phyloP scores from a whole-genome alignment of 1,139 yeast species.

The Arxiozyma bovina region DNA sequence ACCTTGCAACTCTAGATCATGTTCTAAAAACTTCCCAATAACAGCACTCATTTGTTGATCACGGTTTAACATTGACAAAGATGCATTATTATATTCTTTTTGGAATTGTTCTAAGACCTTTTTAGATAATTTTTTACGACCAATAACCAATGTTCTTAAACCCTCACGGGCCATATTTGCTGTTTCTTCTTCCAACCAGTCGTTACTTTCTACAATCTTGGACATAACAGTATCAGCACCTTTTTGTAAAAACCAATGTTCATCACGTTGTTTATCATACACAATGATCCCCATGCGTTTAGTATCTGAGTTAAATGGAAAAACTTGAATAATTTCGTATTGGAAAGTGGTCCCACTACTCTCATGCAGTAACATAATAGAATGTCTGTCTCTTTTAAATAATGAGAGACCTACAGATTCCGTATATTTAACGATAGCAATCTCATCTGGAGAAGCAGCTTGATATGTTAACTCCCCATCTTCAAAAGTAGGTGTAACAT shows the following conservation, averaged over 20 bases:
- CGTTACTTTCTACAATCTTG: slow-evolving; percentile 72
- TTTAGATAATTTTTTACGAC: slow-evolving; percentile 56
- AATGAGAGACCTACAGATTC: slow-evolving; percentile 76
- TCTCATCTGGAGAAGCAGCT: slow-evolving; percentile 98
- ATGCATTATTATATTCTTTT: slow-evolving; percentile 58
- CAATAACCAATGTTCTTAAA: slow-evolving; percentile 85
- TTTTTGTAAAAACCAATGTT: slow-evolving; percentile 76
- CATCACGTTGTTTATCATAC: slow-evolving; percentile 52
- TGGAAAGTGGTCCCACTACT: slow-evolving; percentile 45
- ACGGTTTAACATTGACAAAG: slow-evolving; percentile 69
- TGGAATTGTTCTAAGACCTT: slow-evolving; percentile 55
- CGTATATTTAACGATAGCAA: slow-evolving; percentile 91
- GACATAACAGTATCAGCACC: slow-evolving; percentile 97
- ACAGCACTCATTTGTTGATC: slow-evolving; percentile 65
- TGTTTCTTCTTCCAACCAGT: slow-evolving; percentile 97
- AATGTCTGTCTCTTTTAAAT: slow-evolving; percentile 69
- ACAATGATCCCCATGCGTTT: slow-evolving; percentile 94
- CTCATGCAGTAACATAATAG: slow-evolving; percentile 58
- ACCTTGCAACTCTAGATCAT: slow-evolving; percentile 78
- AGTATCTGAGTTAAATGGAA: slow-evolving; percentile 92
- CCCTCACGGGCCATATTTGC: slow-evolving; percentile 99
- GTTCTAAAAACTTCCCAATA: slow-evolving; percentile 63
- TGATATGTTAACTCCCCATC: slow-evolving; percentile 68
- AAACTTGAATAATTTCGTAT: slow-evolving; percentile 68
- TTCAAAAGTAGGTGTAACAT: slow-evolving; percentile 82